These are phyloP conservation scores for Aspergillus pseudoglaucus DNA, from an alignment of 2,329 filamentous ascomycete genomes.

Conservation along the genomic window DNA sequence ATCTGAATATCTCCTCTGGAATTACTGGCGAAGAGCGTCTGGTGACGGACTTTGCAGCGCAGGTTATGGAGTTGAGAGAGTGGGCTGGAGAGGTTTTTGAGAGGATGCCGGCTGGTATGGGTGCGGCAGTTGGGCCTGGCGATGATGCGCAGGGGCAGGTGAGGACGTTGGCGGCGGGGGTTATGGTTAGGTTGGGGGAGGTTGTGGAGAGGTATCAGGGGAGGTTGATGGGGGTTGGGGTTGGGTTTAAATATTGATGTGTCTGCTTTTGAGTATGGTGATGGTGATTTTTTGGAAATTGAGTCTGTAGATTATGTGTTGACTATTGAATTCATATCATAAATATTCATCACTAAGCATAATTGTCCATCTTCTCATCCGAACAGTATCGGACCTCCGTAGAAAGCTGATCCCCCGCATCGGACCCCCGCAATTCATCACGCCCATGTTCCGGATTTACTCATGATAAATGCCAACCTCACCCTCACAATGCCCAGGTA, in stretches of 20 bases:
- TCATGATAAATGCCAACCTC: not conserved
- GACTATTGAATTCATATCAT: no score
- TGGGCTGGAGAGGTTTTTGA: slow-evolving; percentile 79
- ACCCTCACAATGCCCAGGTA: not conserved
- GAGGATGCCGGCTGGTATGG: slow-evolving; percentile 41
- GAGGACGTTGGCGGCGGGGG: slow-evolving; percentile 62
- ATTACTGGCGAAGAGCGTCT: slow-evolving; percentile 57
- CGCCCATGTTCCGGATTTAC: not conserved
- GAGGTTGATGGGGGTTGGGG: slow-evolving; percentile 64
- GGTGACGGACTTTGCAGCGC: slow-evolving; percentile 65
- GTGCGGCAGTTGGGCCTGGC: slow-evolving; percentile 26
- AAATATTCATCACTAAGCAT: no score
- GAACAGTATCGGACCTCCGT: no score
- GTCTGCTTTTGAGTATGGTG: no score
- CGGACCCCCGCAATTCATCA: not conserved
- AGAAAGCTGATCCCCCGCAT: not conserved
- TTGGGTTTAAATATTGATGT: slow-evolving; percentile 39
- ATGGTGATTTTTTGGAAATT: no score
- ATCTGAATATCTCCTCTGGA: slow-evolving; percentile 59
- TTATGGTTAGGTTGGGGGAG: slow-evolving; percentile 75
- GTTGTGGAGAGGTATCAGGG: slow-evolving; percentile 75
- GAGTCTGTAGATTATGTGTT: no score
- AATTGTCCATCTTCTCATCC: no score
- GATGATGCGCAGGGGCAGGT: slow-evolving; percentile 36
- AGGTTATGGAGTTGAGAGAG: slow-evolving; percentile 77